phyloP scores from a whole-genome alignment of 2,329 filamentous ascomycete species.

The Coleophoma crateriformis region DNA sequence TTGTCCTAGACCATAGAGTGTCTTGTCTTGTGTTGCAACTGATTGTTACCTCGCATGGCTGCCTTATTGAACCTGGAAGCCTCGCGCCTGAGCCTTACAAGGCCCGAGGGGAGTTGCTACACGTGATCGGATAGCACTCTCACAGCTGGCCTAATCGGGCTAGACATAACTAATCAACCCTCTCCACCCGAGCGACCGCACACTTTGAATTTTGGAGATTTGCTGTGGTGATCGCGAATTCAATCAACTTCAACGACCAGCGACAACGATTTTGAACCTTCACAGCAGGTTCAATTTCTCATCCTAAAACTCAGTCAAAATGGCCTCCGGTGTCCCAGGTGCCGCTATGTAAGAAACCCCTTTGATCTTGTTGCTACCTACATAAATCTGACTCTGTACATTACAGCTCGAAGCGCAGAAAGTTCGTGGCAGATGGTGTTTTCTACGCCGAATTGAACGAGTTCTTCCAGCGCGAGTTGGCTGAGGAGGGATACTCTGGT shows the following conservation, averaged over 20 bases:
- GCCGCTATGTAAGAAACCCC: constrained; percentile 27
- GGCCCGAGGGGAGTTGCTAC: too few relatives aligned
- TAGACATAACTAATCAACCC: too few relatives aligned
- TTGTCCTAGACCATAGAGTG: too few relatives aligned
- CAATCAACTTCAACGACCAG: constrained; percentile 13
- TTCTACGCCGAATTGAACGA: constrained; percentile 99
- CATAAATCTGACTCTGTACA: constrained; percentile 8
- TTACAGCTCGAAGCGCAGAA: constrained; percentile 80
- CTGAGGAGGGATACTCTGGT: constrained; percentile 99
- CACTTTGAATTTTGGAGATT: background rate
- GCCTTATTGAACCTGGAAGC: background rate
- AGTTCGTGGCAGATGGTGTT: constrained; percentile 96
- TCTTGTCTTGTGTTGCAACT: too few relatives aligned
- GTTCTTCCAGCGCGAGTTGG: constrained; percentile 99
- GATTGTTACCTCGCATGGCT: too few relatives aligned
- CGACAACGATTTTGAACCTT: constrained; percentile 21
- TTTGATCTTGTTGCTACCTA: constrained; percentile 1
- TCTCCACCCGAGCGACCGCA: background rate
- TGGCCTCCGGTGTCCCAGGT: constrained; percentile 31
- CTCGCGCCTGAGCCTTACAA: too few relatives aligned
- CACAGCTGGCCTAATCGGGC: too few relatives aligned
- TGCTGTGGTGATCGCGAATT: constrained; percentile 5
- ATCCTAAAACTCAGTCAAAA: constrained; percentile 23
- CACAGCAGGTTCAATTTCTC: constrained; percentile 20
- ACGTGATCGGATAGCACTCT: too few relatives aligned